Percentiles rank a stretch among this genome's conserved stretches.
Evolutionary conservation across 2,329 filamentous ascomycete species (phyloP).

Genomic region (Coccinonectria pachysandricola): DNA sequence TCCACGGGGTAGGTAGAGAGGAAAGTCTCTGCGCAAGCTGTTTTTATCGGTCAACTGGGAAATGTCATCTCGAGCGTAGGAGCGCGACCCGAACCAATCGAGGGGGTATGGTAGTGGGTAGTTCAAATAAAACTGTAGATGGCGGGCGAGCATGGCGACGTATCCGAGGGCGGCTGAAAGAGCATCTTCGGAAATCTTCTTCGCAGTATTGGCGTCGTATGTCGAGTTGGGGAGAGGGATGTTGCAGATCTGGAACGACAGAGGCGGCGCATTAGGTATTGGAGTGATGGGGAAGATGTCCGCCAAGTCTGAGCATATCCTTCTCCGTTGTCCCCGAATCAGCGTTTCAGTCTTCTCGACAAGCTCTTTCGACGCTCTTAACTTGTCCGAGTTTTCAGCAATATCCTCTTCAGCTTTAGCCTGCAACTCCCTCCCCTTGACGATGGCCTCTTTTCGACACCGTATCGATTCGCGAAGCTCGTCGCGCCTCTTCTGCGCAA

Average conservation of each 20-base stretch:
- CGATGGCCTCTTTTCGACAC: conserved; percentile 57
- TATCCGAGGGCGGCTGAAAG: conserved; percentile 75
- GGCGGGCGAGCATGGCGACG: conserved; percentile 62
- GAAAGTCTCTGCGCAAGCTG: conserved; percentile 57
- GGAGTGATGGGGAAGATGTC: conserved; percentile 74
- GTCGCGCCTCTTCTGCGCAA: conserved; percentile 50
- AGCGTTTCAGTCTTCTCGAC: conserved; percentile 49
- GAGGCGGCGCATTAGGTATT: conserved; percentile 40
- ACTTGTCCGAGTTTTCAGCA: conserved; percentile 46
- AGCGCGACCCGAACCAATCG: conserved; percentile 60
- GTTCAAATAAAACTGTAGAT: conserved; percentile 73
- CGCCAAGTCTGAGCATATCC: conserved; percentile 75
- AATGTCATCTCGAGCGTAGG: conserved; percentile 67
- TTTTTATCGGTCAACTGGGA: conserved; percentile 40
- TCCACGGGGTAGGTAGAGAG: conserved; percentile 57
- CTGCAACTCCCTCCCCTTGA: conserved; percentile 49
- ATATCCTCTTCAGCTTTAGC: conserved; percentile 50
- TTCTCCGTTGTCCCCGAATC: conserved; percentile 75
- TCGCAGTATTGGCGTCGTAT: conserved; percentile 45
- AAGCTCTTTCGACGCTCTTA: conserved; percentile 45
- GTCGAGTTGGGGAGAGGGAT: conserved; percentile 71
- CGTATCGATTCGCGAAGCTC: conserved; percentile 58
- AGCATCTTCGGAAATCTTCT: conserved; percentile 51
- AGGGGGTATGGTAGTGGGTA: conserved; percentile 75
- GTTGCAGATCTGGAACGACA: conserved; percentile 76